Conservation (phyloP, 192 early-diverging fungal genomes). For the Podochytrium sp. region DNA sequence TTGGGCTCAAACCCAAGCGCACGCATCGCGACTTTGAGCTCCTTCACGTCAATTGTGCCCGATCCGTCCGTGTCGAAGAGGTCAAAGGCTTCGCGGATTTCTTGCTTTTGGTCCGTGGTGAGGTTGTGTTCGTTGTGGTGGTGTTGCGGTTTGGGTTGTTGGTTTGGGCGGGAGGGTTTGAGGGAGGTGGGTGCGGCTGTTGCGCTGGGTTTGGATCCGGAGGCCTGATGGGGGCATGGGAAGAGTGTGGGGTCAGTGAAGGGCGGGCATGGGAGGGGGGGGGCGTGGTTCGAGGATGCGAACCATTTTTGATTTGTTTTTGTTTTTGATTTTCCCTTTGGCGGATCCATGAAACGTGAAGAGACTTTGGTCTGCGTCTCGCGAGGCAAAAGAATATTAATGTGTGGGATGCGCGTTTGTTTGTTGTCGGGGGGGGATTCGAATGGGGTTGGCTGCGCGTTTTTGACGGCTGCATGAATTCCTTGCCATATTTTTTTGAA, state of each 20-base stretch:
- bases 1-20: constrained; percentile 58
- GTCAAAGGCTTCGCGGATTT: constrained; percentile 74
- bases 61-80: constrained; percentile 70
- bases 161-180: not conserved
- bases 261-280: no score
- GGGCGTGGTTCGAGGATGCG: no score
- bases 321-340: no score
- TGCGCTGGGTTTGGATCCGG: not conserved
- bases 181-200: not conserved
- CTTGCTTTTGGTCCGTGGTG: constrained; percentile 68
- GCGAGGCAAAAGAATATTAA: no score
- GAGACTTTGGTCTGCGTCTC: no score
- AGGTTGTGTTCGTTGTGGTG: constrained; percentile 39
- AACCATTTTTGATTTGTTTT: no score
- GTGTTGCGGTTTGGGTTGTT: not conserved
- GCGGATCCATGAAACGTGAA: no score
- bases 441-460: no score
- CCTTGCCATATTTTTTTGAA: no score
- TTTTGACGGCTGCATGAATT: no score
- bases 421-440: no score
- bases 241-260: not conserved
- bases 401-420: no score
- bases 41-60: constrained; percentile 66
- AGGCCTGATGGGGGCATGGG: not conserved
- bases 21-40: constrained; percentile 57